Percentiles rank a stretch among this genome's conserved stretches.
phyloP scores from a whole-genome alignment of 2,329 filamentous ascomycete species.

The Helotiales sp. region DNA sequence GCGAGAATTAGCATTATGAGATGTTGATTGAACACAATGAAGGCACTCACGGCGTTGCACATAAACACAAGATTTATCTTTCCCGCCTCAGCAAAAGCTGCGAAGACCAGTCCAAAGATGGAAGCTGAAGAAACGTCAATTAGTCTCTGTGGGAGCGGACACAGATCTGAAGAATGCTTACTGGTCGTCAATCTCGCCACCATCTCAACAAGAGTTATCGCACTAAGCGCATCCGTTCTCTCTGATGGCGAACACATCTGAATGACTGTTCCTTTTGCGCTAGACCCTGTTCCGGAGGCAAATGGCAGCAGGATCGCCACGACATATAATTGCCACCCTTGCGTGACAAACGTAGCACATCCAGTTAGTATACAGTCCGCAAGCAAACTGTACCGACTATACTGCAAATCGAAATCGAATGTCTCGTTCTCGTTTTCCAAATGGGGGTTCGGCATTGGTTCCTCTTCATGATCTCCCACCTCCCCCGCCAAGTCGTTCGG shows the following conservation, averaged over 20 bases:
- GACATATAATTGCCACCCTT: conserved; percentile 72
- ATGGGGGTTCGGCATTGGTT: conserved; percentile 19
- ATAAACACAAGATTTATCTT: conserved; percentile 68
- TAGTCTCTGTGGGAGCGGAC: not conserved
- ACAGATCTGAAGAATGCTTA: conserved; percentile 14
- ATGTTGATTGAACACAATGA: not conserved
- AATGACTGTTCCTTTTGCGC: conserved; percentile 75
- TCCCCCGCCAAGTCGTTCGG: conserved; percentile 19
- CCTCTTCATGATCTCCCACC: conserved; percentile 24
- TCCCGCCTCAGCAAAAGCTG: conserved; percentile 63
- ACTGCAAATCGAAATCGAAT: conserved; percentile 69
- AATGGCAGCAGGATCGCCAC: conserved; percentile 69
- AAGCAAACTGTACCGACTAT: conserved; percentile 68
- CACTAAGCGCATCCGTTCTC: conserved; percentile 69
- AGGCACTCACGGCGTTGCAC: conserved; percentile 62
- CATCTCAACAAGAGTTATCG: conserved; percentile 73
- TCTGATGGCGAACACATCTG: conserved; percentile 69
- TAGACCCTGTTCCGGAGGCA: conserved; percentile 70
- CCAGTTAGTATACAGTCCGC: conserved; percentile 69
- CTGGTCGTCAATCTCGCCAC: conserved; percentile 62
- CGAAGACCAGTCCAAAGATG: conserved; percentile 70
- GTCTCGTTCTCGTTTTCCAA: conserved; percentile 37
- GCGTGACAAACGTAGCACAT: conserved; percentile 63
- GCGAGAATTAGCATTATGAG: not conserved
- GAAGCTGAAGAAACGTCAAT: conserved; percentile 51